Evolutionary conservation across 163 green algal genomes (phyloP), one percentile per base, ranked within the genome.

Genomic region (Chlorella variabilis): DNA sequence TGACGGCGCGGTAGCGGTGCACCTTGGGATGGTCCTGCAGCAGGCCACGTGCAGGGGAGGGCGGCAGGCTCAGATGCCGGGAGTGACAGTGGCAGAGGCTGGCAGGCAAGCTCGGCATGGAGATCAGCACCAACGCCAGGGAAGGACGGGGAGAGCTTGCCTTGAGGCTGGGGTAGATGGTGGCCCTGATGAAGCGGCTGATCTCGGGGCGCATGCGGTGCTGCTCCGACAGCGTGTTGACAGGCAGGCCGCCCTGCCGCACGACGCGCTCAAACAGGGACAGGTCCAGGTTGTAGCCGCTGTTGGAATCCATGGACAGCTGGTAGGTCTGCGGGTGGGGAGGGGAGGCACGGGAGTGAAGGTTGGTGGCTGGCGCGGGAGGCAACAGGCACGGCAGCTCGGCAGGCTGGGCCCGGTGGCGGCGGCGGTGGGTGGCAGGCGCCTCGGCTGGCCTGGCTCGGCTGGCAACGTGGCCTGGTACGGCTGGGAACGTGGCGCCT

Each of bases 251-350:
- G 2, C 25, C 33, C 45, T 78, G 63, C 38, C 31, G 49, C 33
- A 84, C 86, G 36, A 94, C 83, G 6, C 92, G 75, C 76, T 95
- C 93, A 80, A 97, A 96, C 56, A 96, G 58, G 20, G 89, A 95
- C 2, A 95, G 54, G 71, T 97, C 90, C 71, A 97, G 83, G 61
- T 96, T 84, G 41, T 90, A 88, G 39, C 93, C 91, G n/a, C 80
- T 80, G 39, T 75, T 73, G 0, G 78, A 80, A 23, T 84, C 75
- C 33, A 83, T 67, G 77, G 91, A 87, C 76, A 96, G 87, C 38
- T 87, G 75, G 83, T 94, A 95, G 27, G 73, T 45, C 73, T 80
- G 73, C 73, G 34, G n/a, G n/a, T n/a, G n/a, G n/a, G n/a, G n/a
- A n/a, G n/a, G n/a, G n/a, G n/a, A n/a, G n/a, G n/a, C n/a, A n/a